Evolutionary conservation across 805 yeast species (phyloP), one percentile per base, ranked within the genome.

Genomic region (Spathaspora arborariae): DNA sequence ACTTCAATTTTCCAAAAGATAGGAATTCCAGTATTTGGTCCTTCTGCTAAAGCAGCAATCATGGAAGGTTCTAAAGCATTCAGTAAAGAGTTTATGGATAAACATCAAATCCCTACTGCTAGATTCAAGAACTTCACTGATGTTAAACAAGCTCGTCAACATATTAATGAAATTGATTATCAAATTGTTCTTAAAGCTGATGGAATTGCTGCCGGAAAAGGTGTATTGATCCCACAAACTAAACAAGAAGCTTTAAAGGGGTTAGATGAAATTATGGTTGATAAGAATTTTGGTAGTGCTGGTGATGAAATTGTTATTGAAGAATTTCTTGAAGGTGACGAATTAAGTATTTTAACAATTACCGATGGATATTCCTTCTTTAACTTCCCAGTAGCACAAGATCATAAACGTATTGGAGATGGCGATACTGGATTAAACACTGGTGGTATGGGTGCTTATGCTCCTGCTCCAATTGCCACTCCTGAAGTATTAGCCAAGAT

Each of bases 361-460:
- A 80, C 89, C 58, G 99, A 94, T 63, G 99, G 99, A 47, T 92
- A 94, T 74, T 81, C 96, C 9, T 84, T 83, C 60, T 80, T 83
- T 63, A 91, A 88, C 63, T 79, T 94, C 49, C 99, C 99, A 38
- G 88, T 98, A 39, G 97, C 98, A 21, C 99, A 94, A 72, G 99
- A 94, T 64, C 99, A 94, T 72, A 94, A 94, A 74, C 84, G 99
- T 66, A 79, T 86, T 56, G 96, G 96, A 46, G 88, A 95, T 59
- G 91, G 91, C 50, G 99, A 94, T 65, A 74, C 82, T 35, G 99
- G 99, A 20, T 77, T 92, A 52, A 94, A 94, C 72, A 94, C 99
- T 34, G 99, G 99, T 56, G 99, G 99, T 53, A 94, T 94, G 99
- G 99, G 99, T 53, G 96, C 98, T 6, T 94, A 94, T 62, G 94